A percentile compares a stretch with the other conserved stretches of the same genome.
Conservation (phyloP, 495 filamentous ascomycete species). For the Podospora australis region DNA sequence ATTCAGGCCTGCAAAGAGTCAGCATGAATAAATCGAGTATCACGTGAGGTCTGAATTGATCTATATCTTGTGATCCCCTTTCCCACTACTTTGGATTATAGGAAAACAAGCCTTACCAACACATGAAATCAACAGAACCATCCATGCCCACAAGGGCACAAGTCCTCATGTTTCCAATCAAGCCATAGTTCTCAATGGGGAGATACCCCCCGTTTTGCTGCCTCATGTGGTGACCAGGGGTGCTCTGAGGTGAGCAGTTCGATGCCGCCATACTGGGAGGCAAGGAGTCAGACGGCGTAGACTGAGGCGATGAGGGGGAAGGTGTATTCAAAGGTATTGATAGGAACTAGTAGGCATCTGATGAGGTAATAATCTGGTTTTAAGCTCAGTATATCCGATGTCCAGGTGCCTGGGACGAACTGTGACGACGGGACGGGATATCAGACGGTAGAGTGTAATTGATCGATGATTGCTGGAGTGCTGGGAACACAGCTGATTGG, state of each 20-base stretch:
- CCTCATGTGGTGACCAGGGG: slow-evolving; percentile 23
- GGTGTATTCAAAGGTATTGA: background rate
- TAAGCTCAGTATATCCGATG: too few relatives aligned
- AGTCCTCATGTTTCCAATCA: slow-evolving; percentile 74
- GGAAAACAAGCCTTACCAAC: slow-evolving; percentile 46
- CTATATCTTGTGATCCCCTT: too few relatives aligned
- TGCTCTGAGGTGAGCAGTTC: slow-evolving; percentile 14
- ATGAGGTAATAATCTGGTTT: too few relatives aligned
- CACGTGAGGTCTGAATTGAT: too few relatives aligned
- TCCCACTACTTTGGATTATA: background rate
- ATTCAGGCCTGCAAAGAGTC: slow-evolving; percentile 48
- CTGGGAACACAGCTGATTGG: too few relatives aligned
- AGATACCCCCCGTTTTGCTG: slow-evolving; percentile 40
- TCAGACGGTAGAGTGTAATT: too few relatives aligned
- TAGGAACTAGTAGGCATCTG: background rate
- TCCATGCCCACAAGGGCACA: slow-evolving; percentile 65
- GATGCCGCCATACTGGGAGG: slow-evolving; percentile 12
- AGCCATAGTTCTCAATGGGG: slow-evolving; percentile 67
- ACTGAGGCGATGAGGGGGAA: background rate
- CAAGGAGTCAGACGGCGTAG: background rate
- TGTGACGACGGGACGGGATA: too few relatives aligned
- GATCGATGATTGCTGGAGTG: too few relatives aligned
- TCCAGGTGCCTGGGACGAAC: too few relatives aligned
- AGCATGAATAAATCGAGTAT: too few relatives aligned
- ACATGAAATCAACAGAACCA: slow-evolving; percentile 69